Conservation (phyloP, 2,329 filamentous ascomycete genomes). For the Claviceps fusiformis region DNA sequence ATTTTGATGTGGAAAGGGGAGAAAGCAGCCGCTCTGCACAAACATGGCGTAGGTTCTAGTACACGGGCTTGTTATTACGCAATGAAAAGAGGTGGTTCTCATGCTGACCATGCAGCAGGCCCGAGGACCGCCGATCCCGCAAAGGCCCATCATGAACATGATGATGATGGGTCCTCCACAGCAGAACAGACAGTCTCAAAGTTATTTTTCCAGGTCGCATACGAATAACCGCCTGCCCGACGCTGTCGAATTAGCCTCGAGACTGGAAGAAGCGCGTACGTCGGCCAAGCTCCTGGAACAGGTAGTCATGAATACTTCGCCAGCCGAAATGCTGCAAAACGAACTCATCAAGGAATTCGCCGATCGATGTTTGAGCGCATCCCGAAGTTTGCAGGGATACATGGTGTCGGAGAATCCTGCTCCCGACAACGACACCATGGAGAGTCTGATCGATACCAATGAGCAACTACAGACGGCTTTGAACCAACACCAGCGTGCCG, state of each 20-base stretch:
- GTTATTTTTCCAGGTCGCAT: conserved; percentile 43
- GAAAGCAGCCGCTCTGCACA: conserved; percentile 50
- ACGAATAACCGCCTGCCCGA: conserved; percentile 42
- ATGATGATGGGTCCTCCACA: conserved; percentile 5
- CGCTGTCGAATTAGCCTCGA: conserved; percentile 62
- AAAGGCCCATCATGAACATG: conserved; percentile 6
- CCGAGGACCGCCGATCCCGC: conserved; percentile 8
- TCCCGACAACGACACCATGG: conserved; percentile 88
- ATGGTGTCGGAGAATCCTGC: conserved; percentile 66
- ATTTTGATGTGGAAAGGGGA: conserved; percentile 84
- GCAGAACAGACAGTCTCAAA: conserved; percentile 30
- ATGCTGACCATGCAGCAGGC: conserved; percentile 8
- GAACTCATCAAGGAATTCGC: conserved; percentile 91
- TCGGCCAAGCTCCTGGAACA: conserved; percentile 88
- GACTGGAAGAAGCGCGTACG: conserved; percentile 80
- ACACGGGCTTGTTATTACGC: background rate
- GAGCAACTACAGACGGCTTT: conserved; percentile 75
- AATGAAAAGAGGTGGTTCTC: background rate
- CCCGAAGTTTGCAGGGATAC: conserved; percentile 71
- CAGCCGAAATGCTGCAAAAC: conserved; percentile 60
- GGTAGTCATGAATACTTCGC: conserved; percentile 73
- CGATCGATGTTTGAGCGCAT: conserved; percentile 70
- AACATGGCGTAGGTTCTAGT: conserved; percentile 30
- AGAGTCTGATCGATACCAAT: conserved; percentile 86
- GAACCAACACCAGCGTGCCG: conserved; percentile 70